Base-by-base conservation (phyloP, 2,329 filamentous ascomycete genomes). In the Xylariomycetidae sp. region DNA sequence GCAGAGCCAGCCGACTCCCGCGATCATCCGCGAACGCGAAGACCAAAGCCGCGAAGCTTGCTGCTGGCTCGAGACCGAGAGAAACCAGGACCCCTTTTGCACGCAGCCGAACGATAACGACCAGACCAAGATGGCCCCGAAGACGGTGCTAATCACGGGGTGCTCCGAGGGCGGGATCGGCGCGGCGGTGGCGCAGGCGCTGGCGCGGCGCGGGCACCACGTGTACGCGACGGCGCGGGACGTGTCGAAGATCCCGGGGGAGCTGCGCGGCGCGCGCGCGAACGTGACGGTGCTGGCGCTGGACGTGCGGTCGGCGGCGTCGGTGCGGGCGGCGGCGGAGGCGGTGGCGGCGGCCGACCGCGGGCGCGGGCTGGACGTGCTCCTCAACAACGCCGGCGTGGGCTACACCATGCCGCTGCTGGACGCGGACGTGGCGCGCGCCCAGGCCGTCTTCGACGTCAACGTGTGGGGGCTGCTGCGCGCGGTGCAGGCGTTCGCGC, bases 221-320 rank as follows among this genome's bases (percentile, higher is more conserved):
- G 56, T 62, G 24, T 56, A 56, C 29, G 57, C 57, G 5, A 58
- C 59, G 3, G 54, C 53, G 3, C 49, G 58, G 3, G 39, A 48
- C 17, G 39, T 47, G 5, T 38, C 46, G 26, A 53, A 56, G 24
- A 44, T 61, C 16, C 27, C 38, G 2, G 33, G 35, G 16, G 34
- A 43, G 5, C 41, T 57, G 10, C 14, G 29, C 10, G 32, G 39
- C 3, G 39, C 44, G 2, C 37, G 48, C n/a, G 39, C 46, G 12
- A 46, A 38, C 10, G 34, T 56, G 5, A 46, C 49, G 6, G 38
- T 46, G 6, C 38, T 63, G 9, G 23, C 43, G 2, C 44, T 63
- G 2, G 59, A 64, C 25, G 56, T 63, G 3, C 52, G 51, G 3
- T 46, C 43, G 8, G 32, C 32, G 2, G 39, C 46, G 4, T 57